phyloP scores from a whole-genome alignment of 1,139 yeast genomes.

The Suhomyces bokatorum region DNA sequence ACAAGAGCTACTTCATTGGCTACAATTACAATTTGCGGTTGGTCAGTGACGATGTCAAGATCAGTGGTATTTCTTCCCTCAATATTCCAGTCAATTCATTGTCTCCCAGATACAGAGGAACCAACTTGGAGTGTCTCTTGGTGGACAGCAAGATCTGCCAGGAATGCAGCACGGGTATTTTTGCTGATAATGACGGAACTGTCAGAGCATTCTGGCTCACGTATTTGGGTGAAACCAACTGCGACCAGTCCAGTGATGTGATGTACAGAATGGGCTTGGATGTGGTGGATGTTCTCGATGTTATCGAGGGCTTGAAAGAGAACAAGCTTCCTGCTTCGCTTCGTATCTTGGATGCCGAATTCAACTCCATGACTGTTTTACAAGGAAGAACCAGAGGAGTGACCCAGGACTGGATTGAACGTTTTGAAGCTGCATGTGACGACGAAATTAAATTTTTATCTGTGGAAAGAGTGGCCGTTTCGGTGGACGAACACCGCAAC shows the following conservation, averaged over 20 bases:
- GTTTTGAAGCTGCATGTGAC: conserved; percentile 57
- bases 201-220: conserved; percentile 84
- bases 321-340: conserved; percentile 55
- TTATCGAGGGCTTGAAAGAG: conserved; percentile 54
- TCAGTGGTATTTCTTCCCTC: conserved; percentile 73
- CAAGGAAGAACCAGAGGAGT: conserved; percentile 87
- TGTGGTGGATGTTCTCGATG: conserved; percentile 59
- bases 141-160: conserved; percentile 72
- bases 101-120: conserved; percentile 82
- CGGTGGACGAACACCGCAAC: conserved; percentile 22
- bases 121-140: conserved; percentile 75
- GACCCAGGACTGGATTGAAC: conserved; percentile 75
- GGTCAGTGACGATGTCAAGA: conserved; percentile 72
- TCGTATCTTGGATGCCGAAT: conserved; percentile 77
- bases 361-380: conserved; percentile 64
- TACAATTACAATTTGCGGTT: conserved; percentile 70
- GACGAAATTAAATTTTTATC: conserved; percentile 73
- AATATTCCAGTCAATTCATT: conserved; percentile 69
- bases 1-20: conserved; percentile 74
- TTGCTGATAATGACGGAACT: conserved; percentile 77
- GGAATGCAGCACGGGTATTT: conserved; percentile 78
- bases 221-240: conserved; percentile 65
- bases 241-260: conserved; percentile 52
- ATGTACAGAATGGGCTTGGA: conserved; percentile 83
- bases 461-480: conserved; percentile 66